Percentiles rank a stretch among this genome's conserved stretches.
Evolutionary conservation across 129 eudicot genomes (phyloP).

Genomic region (Escallonia rubra): DNA sequence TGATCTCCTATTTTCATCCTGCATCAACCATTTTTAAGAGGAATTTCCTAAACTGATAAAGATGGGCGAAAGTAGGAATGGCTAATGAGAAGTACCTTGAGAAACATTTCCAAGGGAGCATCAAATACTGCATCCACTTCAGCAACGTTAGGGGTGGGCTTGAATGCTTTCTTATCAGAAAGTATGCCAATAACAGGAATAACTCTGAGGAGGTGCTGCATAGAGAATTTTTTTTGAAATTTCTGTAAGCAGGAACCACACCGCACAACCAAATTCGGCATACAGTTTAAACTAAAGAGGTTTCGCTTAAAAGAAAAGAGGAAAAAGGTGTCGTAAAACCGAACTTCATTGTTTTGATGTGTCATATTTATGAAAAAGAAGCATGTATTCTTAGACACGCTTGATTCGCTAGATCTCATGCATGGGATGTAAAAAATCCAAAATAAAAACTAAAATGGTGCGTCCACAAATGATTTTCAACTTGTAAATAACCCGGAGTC

Average conservation of each 20-base stretch:
- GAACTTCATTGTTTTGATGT: too few species aligned
- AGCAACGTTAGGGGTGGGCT: slow-evolving; percentile 60
- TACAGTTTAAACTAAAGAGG: too few species aligned
- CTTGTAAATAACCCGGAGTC: too few species aligned
- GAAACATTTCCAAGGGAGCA: slow-evolving; percentile 96
- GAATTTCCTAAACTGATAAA: background rate
- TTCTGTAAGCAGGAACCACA: background rate
- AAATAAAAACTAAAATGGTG: too few species aligned
- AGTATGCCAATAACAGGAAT: slow-evolving; percentile 90
- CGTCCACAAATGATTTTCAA: too few species aligned
- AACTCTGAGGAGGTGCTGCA: slow-evolving; percentile 82
- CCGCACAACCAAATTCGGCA: too few species aligned
- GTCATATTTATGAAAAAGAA: too few species aligned
- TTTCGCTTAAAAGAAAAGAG: too few species aligned
- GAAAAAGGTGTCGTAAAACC: too few species aligned
- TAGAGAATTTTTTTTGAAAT: background rate
- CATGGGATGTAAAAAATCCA: too few species aligned
- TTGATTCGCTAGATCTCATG: too few species aligned
- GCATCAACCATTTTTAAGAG: background rate
- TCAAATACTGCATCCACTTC: slow-evolving; percentile 85
- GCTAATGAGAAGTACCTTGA: slow-evolving; percentile 47
- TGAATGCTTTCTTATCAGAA: slow-evolving; percentile 57
- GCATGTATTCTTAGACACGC: too few species aligned
- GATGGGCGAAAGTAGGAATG: background rate
- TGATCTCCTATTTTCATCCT: slow-evolving; percentile 79